Percentiles rank a stretch among this genome's conserved stretches.
Evolutionary conservation across 768 basidiomycete genomes (phyloP).

Genomic region (Leccinum disarticulatum): DNA sequence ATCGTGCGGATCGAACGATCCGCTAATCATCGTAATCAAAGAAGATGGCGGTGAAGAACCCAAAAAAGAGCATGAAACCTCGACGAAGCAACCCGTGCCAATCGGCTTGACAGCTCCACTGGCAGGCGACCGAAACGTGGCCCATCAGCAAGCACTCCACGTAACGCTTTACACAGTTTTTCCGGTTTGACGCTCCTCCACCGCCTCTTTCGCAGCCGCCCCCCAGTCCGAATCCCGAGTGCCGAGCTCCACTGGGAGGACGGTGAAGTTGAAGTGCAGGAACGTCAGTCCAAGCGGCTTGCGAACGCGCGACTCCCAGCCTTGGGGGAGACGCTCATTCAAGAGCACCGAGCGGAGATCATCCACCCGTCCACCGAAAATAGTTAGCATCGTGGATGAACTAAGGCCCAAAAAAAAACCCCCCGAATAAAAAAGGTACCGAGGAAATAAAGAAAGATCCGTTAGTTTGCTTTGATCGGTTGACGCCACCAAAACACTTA

Average conservation of each 20-base stretch:
- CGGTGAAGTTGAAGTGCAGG: constrained; percentile 46
- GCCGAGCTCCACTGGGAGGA: constrained; percentile 26
- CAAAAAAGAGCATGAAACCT: background rate
- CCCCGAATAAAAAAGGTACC: background rate
- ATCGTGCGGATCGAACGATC: background rate
- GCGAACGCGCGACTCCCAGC: constrained; percentile 65
- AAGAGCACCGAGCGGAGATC: constrained; percentile 55
- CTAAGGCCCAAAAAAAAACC: constrained; percentile 33
- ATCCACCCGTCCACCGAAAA: constrained; percentile 63
- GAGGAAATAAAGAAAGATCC: background rate
- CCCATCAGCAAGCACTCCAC: background rate
- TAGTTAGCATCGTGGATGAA: constrained; percentile 63
- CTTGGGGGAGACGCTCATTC: constrained; percentile 69
- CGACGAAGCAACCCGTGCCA: background rate
- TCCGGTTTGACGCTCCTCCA: background rate
- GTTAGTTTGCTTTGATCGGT: background rate
- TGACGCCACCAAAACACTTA: constrained; percentile 33
- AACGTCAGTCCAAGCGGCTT: constrained; percentile 62
- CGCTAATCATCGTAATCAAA: background rate
- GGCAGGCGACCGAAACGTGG: background rate
- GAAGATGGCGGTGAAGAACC: background rate
- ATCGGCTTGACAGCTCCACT: background rate
- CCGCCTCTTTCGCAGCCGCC: background rate
- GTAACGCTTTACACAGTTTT: background rate
- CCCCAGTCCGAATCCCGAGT: constrained; percentile 24